Evolutionary conservation across 2,329 filamentous ascomycete genomes (phyloP), one percentile per base, ranked within the genome.

Genomic region (Trichoderma simmonsii): DNA sequence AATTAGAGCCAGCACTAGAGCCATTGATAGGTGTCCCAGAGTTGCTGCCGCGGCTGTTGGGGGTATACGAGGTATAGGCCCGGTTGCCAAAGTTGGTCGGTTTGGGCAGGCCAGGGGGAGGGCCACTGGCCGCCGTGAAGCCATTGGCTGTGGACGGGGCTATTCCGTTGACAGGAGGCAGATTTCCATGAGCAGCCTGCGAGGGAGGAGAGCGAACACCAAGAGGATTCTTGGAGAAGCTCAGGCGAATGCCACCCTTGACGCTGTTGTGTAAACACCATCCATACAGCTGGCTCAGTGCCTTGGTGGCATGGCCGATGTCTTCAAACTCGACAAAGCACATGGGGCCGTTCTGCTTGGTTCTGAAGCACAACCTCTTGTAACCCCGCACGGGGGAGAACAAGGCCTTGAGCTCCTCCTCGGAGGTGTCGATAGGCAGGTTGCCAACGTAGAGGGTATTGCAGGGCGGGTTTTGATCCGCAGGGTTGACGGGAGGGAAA

Each of bases 381-480:
- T 98, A 99, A 4, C 96, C 96, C 62, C 95, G 91, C 80, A 97
- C 93, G 82, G 95, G 95, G 30, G 92, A 94, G 79, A 99, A 99
- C 78, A 98, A 88, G 26, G 92, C 90, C 82, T 98, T 98, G 71
- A 99, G 88, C 81, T 98, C 96, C 79, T 98, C 95, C 78, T 99
- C 96, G 0, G 93, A 95, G 0, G 95, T 97, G 79, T 97, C 93
- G 71, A 95, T 89, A 0, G 95, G 96, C 57, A 99, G 85, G 78
- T 99, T 98, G n/a, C 96, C 95, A 24, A 99, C 95, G 78, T 99
- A 98, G 7, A 99, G 86, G 0, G 96, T 99, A 79, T 99, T 98
- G 87, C 96, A 98, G 0, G 96, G 96, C 1, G 95, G 95, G 77
- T 98, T 98, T 81, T 98, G 93, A 78, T 99, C 95, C 14, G 95